phyloP scores from a whole-genome alignment of 148 eudicot species.

The Pharnaceum exiguum region DNA sequence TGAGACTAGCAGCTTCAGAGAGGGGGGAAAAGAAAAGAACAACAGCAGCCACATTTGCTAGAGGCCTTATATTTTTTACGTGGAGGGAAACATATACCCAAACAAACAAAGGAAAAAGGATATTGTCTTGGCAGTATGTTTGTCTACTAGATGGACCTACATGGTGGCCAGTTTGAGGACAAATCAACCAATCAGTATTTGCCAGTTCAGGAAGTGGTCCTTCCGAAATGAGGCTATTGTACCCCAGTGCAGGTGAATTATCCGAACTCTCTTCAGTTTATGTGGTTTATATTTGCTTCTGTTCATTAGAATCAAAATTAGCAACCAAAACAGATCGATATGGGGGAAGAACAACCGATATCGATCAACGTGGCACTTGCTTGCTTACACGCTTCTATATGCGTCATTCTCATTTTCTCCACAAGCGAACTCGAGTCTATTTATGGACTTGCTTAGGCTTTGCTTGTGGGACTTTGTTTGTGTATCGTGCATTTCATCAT shows the following conservation, averaged over 20 bases:
- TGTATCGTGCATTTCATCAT: too few relatives aligned
- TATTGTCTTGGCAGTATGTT: not conserved
- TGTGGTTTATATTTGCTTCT: conserved; percentile 21
- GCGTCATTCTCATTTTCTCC: conserved; percentile 28
- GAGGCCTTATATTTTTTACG: conserved; percentile 38
- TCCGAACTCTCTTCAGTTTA: conserved; percentile 12
- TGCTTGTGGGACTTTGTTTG: too few relatives aligned
- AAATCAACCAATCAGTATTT: conserved; percentile 3
- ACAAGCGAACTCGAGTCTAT: conserved; percentile 11
- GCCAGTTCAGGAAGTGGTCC: conserved; percentile 19
- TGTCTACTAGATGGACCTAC: conserved; percentile 6
- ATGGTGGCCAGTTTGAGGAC: conserved; percentile 6
- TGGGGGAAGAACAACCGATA: not conserved
- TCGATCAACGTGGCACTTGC: conserved; percentile 36
- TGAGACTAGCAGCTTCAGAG: conserved; percentile 4
- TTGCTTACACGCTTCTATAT: conserved; percentile 38
- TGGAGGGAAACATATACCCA: conserved; percentile 37
- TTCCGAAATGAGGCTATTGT: not conserved
- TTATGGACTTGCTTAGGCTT: too few relatives aligned
- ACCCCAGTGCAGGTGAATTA: not conserved
- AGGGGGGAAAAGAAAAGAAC: too few relatives aligned
- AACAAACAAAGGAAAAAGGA: not conserved
- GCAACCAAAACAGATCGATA: too few relatives aligned
- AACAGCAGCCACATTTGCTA: not conserved
- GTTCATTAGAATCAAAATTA: conserved; percentile 16